Evolutionary conservation across 1,284 basidiomycete genomes (phyloP).

Genomic region (Ceratobasidium sp.): DNA sequence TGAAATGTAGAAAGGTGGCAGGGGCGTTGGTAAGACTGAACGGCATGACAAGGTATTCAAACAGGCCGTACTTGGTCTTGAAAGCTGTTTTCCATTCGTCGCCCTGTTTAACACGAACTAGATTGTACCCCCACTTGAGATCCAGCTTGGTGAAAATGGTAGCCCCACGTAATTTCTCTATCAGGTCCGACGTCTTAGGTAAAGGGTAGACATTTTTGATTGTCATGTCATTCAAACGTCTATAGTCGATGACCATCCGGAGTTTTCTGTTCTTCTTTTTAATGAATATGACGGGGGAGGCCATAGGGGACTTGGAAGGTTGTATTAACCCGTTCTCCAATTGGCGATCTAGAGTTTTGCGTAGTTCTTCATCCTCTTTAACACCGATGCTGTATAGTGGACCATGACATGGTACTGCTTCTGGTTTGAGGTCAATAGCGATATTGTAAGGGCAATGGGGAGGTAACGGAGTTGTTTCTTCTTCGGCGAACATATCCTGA

Average conservation of each 20-base stretch:
- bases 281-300: conserved; percentile 63
- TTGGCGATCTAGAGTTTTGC: conserved; percentile 28
- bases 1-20: conserved; percentile 55
- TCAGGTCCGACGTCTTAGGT: conserved; percentile 51
- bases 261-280: conserved; percentile 62
- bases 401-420: not conserved
- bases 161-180: conserved; percentile 52
- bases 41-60: conserved; percentile 60
- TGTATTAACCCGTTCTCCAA: conserved; percentile 53
- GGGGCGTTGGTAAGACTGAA: conserved; percentile 51
- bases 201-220: conserved; percentile 26
- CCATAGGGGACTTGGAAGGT: conserved; percentile 56
- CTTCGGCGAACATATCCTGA: conserved; percentile 46
- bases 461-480: conserved; percentile 38
- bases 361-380: conserved; percentile 7
- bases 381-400: conserved; percentile 13
- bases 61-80: conserved; percentile 57
- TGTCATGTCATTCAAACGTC: conserved; percentile 53
- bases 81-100: conserved; percentile 60
- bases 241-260: conserved; percentile 62
- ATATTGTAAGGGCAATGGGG: conserved; percentile 48
- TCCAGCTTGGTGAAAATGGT: conserved; percentile 56
- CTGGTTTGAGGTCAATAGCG: conserved; percentile 45
- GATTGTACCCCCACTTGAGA: conserved; percentile 55
- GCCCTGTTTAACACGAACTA: conserved; percentile 52